Evolutionary conservation across 1,284 basidiomycete species (phyloP).

Genomic region (Melampsora larici-populina): DNA sequence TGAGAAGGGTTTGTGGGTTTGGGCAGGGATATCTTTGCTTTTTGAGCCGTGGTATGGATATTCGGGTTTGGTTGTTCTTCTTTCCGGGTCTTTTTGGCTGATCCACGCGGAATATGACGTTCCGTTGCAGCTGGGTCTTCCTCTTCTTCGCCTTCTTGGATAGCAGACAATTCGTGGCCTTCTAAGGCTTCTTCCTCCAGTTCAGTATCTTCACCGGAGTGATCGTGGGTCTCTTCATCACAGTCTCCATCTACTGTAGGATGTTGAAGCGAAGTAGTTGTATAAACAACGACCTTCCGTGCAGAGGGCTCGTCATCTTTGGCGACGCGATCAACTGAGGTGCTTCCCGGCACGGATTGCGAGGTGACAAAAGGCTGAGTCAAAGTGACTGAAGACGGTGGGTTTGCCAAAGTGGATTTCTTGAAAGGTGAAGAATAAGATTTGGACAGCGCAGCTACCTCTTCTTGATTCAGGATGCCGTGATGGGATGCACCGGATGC

Average conservation of each 20-base stretch:
- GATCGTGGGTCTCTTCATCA: not conserved
- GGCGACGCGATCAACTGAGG: not conserved
- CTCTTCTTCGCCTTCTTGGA: slow-evolving; percentile 44
- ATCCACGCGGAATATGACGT: not conserved
- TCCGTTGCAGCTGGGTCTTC: slow-evolving; percentile 16
- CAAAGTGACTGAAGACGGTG: not conserved
- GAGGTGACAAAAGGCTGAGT: not conserved
- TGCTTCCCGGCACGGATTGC: not conserved
- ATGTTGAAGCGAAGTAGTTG: not conserved
- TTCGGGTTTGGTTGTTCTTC: not conserved
- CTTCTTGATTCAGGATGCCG: not conserved
- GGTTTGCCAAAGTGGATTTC: not conserved
- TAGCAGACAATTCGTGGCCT: slow-evolving; percentile 43
- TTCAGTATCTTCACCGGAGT: slow-evolving; percentile 20
- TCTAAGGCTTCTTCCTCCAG: slow-evolving; percentile 13
- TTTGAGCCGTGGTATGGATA: not conserved
- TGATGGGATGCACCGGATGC: not conserved
- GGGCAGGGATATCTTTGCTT: not conserved
- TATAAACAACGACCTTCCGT: not conserved
- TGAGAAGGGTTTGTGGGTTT: not conserved
- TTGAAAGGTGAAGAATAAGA: not conserved
- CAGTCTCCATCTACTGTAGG: not conserved
- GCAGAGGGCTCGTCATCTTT: not conserved
- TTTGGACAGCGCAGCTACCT: slow-evolving; percentile 2
- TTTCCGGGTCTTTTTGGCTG: not conserved